Conservation (phyloP, 306 rosid genomes). For the Citrullus amarus region DNA sequence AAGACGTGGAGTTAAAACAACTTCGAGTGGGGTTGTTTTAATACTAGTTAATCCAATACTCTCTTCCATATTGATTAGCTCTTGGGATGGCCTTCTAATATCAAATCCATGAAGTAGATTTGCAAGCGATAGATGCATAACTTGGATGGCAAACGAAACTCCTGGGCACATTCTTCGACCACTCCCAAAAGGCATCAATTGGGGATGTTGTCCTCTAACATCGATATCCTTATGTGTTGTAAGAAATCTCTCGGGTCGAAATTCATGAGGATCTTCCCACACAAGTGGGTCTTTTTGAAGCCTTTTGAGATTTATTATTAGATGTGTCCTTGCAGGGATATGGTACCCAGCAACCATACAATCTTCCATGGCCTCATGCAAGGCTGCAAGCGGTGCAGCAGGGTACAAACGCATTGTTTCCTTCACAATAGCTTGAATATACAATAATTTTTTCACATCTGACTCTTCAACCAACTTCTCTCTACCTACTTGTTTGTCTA, state of each 20-base stretch:
- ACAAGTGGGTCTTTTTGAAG: constrained; percentile 47
- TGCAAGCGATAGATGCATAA: background rate
- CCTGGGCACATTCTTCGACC: background rate
- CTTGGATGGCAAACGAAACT: background rate
- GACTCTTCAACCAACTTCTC: constrained; percentile 34
- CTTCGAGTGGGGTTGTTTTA: background rate
- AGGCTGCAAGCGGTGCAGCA: constrained; percentile 39
- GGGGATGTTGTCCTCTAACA: background rate
- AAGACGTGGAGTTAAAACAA: background rate
- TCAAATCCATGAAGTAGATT: background rate
- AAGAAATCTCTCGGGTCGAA: constrained; percentile 41
- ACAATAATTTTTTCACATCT: constrained; percentile 23
- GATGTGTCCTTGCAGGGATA: constrained; percentile 34
- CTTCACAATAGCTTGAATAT: constrained; percentile 41
- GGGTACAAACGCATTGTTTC: constrained; percentile 40
- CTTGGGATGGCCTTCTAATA: background rate
- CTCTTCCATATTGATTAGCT: background rate
- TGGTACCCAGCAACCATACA: constrained; percentile 34
- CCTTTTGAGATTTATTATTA: constrained; percentile 39
- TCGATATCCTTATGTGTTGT: background rate
- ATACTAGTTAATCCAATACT: background rate
- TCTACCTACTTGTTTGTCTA: constrained; percentile 33
- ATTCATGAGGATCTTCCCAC: constrained; percentile 31
- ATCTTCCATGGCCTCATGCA: constrained; percentile 42
- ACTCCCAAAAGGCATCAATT: background rate